These are phyloP conservation scores for Royoungia palumana DNA, from an alignment of 768 basidiomycete species.

Conservation along the genomic window DNA sequence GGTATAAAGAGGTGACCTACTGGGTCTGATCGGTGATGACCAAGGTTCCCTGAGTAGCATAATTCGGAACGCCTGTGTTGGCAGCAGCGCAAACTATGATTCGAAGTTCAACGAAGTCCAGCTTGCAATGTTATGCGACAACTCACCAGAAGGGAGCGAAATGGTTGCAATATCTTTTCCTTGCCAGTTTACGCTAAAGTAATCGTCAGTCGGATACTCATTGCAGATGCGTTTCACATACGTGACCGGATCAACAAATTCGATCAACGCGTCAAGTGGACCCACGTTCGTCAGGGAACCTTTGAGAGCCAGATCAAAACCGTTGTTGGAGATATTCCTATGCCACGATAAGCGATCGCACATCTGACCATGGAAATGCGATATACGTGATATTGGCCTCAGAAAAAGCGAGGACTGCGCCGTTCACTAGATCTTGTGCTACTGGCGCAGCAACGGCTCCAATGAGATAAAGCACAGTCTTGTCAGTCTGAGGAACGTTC, in stretches of 20 bases:
- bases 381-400: slow-evolving; percentile 57
- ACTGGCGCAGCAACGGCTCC: slow-evolving; percentile 69
- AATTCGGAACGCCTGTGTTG: slow-evolving; percentile 63
- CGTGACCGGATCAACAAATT: slow-evolving; percentile 61
- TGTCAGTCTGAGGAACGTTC: slow-evolving; percentile 47
- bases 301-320: slow-evolving; percentile 58
- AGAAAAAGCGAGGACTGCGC: slow-evolving; percentile 50
- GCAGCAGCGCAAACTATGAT: slow-evolving; percentile 62
- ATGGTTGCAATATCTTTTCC: slow-evolving; percentile 62
- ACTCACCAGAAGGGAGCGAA: slow-evolving; percentile 53
- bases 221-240: slow-evolving; percentile 29
- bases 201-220: neutral
- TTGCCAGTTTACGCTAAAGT: slow-evolving; percentile 56
- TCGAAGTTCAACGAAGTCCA: neutral
- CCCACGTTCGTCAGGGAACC: slow-evolving; percentile 62
- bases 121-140: neutral
- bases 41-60: slow-evolving; percentile 48
- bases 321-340: slow-evolving; percentile 54
- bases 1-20: slow-evolving; percentile 33
- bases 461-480: slow-evolving; percentile 61
- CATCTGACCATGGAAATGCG: slow-evolving; percentile 22
- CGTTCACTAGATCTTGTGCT: slow-evolving; percentile 61
- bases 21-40: slow-evolving; percentile 50
- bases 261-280: slow-evolving; percentile 66
- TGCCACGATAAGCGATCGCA: slow-evolving; percentile 48